A percentile compares a stretch with the other conserved stretches of the same genome.
These are phyloP conservation scores for Taphrina pruni DNA, from an alignment of 1,139 yeast genomes.

Conservation along the genomic window DNA sequence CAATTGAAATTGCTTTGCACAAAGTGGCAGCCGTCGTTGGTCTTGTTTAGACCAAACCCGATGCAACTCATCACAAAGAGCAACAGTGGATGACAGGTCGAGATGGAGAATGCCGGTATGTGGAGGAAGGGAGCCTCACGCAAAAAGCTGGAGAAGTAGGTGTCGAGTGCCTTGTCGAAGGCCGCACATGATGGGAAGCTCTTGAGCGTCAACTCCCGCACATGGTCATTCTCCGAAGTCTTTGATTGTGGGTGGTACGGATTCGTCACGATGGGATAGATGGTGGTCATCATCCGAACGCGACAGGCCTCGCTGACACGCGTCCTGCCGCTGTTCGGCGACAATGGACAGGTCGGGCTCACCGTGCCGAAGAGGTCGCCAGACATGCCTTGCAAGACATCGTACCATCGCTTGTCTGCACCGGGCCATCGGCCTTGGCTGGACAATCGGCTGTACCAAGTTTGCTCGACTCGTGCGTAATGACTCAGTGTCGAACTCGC, in stretches of 20 bases:
- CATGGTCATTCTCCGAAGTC: not conserved
- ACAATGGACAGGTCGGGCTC: conserved; percentile 15
- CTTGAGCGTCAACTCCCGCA: conserved; percentile 3
- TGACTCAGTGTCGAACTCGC: conserved; percentile 8
- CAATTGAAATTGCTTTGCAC: conserved; percentile 34
- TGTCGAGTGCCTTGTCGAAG: conserved; percentile 34
- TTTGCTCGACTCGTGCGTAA: conserved; percentile 35
- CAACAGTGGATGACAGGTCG: conserved; percentile 30
- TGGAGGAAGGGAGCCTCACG: conserved; percentile 37
- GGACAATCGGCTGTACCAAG: conserved; percentile 29
- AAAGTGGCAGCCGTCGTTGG: conserved; percentile 19
- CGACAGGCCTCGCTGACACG: conserved; percentile 40
- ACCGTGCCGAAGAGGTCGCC: conserved; percentile 26
- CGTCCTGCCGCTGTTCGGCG: conserved; percentile 18
- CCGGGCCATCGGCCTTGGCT: conserved; percentile 30
- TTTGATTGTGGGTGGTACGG: conserved; percentile 30
- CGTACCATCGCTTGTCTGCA: conserved; percentile 34
- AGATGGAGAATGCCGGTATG: conserved; percentile 30
- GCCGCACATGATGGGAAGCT: conserved; percentile 32
- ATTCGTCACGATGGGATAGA: conserved; percentile 23
- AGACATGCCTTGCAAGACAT: conserved; percentile 32
- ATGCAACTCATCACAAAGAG: conserved; percentile 34
- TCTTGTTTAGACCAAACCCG: conserved; percentile 30
- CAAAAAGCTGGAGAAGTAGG: conserved; percentile 22
- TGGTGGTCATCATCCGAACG: conserved; percentile 29